Evolutionary conservation across 2,329 filamentous ascomycete species (phyloP), one percentile per base, ranked within the genome.

Genomic region (Aaosphaeria pasadenensis): DNA sequence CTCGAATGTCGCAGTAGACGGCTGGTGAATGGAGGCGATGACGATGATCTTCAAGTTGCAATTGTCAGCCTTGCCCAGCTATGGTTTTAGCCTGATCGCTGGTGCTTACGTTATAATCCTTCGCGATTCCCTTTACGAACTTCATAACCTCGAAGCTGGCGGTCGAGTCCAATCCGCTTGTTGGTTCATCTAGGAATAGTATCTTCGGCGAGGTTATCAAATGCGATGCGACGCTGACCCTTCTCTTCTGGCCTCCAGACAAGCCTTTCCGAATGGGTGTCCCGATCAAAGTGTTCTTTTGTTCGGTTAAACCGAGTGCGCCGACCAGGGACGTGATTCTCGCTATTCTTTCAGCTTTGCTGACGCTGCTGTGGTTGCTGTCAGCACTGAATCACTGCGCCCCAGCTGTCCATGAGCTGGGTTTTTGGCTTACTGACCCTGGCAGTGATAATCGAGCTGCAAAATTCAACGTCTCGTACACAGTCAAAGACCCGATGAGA

Each of bases 251-350:
- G 1, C 89, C 90, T 43, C 90, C 90, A 53, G 86, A 89, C 49
- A 95, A 84, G 11, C 90, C 90, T 69, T 91, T 94, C 7, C 84
- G 81, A 53, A 94, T 86, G 0, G 89, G 87, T 1, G 90, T 95
- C 35, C 90, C 90, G 54, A 95, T 84, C 40, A 95, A 71, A 3
- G 85, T 86, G 52, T 88, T 74, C 2, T 84, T 78, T 62, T 91
- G 88, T 2, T 78, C 76, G 29, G 79, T 76, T 2, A 95, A 80
- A 9, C 89, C 90, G 53, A 95, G 92, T 0, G 87, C 80, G 5
- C 78, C 75, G 7, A 95, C 73, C 1, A 95, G 77, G 2, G 77
- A 78, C 47, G 85, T 75, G 47, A 91, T 85, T 24, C 87, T 80
- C 24, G 77, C 71, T 2, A 79, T 72, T 3, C 86, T 79, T 53